A percentile compares a stretch with the other conserved stretches of the same genome.
These are phyloP conservation scores for Melampsora larici-populina DNA, from an alignment of 1,284 basidiomycete species.

Conservation along the genomic window DNA sequence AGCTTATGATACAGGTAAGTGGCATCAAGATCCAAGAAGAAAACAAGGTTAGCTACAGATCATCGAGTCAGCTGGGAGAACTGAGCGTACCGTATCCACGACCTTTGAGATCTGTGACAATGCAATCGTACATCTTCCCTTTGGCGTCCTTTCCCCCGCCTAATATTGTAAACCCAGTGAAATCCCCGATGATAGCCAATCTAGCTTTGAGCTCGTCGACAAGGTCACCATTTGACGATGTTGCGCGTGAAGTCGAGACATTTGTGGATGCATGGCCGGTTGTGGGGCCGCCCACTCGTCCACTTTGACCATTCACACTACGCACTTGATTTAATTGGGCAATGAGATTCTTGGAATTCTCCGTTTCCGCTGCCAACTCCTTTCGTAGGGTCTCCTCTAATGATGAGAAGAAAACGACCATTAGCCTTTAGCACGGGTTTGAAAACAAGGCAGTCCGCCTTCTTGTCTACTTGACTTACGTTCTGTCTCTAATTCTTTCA, in stretches of 20 bases:
- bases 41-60: not conserved
- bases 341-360: constrained; percentile 37
- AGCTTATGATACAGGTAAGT: not conserved
- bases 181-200: constrained; percentile 27
- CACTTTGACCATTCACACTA: not conserved
- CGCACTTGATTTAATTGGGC: constrained; percentile 35
- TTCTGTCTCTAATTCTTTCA: constrained; percentile 35
- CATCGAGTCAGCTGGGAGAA: not conserved
- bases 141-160: not conserved
- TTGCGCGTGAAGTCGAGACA: not conserved
- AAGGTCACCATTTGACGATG: constrained; percentile 10
- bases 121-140: constrained; percentile 28
- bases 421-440: not conserved
- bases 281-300: not conserved
- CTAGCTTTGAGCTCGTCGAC: constrained; percentile 31
- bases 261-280: not conserved
- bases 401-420: not conserved
- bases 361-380: constrained; percentile 27
- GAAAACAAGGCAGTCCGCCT: not conserved
- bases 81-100: constrained; percentile 16
- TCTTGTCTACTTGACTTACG: not conserved
- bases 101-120: constrained; percentile 24
- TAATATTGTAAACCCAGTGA: constrained; percentile 34
- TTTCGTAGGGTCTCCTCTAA: constrained; percentile 26
- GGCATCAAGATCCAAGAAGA: not conserved